Percentiles rank a stretch among this genome's conserved stretches.
Conservation (phyloP, 169 alveolate genomes). For the Eimeria maxima region DNA sequence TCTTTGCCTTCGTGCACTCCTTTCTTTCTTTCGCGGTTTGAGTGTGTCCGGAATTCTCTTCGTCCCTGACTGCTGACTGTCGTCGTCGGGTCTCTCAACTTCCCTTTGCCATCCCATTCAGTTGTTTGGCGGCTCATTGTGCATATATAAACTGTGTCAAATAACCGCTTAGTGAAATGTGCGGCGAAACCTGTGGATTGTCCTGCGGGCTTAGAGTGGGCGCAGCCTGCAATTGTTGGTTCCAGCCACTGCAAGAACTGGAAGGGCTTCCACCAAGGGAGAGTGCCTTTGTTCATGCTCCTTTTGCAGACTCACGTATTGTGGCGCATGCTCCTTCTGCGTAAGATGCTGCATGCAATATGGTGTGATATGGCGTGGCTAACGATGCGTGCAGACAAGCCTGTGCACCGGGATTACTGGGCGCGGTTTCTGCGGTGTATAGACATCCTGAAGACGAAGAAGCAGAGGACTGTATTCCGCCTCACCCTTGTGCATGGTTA, state of each 20-base stretch:
- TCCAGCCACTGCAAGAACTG: neutral
- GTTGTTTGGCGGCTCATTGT: too few relatives aligned
- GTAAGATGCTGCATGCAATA: neutral
- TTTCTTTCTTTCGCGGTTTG: neutral
- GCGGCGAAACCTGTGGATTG: neutral
- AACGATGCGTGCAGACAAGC: conserved; percentile 87
- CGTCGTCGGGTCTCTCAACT: too few relatives aligned
- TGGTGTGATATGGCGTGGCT: neutral
- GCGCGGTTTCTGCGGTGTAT: conserved; percentile 90
- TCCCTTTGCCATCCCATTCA: too few relatives aligned
- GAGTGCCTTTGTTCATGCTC: neutral
- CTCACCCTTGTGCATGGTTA: conserved; percentile 90
- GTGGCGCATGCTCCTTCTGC: neutral
- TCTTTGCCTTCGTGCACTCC: neutral
- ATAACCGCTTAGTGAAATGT: too few relatives aligned
- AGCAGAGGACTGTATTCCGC: conserved; percentile 90
- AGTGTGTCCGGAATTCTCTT: neutral
- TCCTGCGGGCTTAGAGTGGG: too few relatives aligned
- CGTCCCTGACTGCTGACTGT: neutral
- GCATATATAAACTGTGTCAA: too few relatives aligned
- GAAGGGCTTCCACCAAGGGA: neutral
- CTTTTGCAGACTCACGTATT: neutral
- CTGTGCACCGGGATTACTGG: conserved; percentile 94
- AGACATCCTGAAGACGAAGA: conserved; percentile 87
- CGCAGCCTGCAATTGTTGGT: too few relatives aligned